Evolutionary conservation across 192 early-diverging fungal species (phyloP).

Genomic region (Podila verticillata): DNA sequence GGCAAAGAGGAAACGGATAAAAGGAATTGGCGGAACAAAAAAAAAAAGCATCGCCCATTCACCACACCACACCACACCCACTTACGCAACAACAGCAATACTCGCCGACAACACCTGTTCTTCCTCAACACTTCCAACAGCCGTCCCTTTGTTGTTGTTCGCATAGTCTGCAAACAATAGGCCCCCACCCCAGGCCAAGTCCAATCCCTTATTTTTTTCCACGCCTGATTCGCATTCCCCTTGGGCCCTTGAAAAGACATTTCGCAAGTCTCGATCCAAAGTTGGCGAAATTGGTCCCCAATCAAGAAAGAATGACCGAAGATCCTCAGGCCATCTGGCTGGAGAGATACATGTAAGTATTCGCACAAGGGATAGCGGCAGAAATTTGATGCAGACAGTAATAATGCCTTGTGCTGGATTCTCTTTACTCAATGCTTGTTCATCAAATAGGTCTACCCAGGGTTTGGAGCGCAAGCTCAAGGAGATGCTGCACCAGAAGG

Average conservation of each 20-base stretch:
- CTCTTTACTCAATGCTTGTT: background rate
- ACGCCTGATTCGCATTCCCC: background rate
- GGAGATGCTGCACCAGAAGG: constrained; percentile 40
- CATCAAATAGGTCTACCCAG: constrained; percentile 33
- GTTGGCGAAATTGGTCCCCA: background rate
- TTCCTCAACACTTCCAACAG: too few relatives aligned
- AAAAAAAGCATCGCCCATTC: background rate
- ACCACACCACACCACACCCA: background rate
- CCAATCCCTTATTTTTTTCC: too few relatives aligned
- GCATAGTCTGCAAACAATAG: too few relatives aligned
- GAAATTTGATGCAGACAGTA: too few relatives aligned
- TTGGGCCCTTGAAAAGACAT: background rate
- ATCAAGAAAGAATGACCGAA: constrained; percentile 23
- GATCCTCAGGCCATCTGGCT: constrained; percentile 45
- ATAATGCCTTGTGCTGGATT: too few relatives aligned
- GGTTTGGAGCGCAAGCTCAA: constrained; percentile 38
- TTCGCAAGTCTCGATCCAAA: background rate
- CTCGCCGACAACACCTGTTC: too few relatives aligned
- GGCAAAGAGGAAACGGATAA: too few relatives aligned
- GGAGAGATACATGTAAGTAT: constrained; percentile 28
- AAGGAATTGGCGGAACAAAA: background rate
- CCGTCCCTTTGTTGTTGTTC: too few relatives aligned
- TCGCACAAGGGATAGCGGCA: background rate
- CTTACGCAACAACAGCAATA: too few relatives aligned
- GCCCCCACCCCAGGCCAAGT: too few relatives aligned